Evolutionary conservation across 2,329 filamentous ascomycete species (phyloP), one percentile per base, ranked within the genome.

Genomic region (Pseudogymnoascus sp.): DNA sequence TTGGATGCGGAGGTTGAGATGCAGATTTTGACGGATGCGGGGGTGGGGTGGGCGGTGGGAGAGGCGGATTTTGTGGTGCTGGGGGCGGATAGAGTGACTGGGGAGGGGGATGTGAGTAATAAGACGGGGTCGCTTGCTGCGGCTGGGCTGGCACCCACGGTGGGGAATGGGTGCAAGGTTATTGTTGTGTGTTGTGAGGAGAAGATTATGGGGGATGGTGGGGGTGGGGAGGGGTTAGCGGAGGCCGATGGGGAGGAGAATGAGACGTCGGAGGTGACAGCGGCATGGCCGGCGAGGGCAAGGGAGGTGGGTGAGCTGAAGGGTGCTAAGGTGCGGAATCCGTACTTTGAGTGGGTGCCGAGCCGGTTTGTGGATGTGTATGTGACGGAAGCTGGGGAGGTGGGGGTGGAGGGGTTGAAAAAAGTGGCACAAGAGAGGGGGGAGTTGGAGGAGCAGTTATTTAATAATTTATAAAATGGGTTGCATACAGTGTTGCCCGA

Each of bases 91-190:
- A 76, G 83, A 4, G 84, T 90, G 62, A 80, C 82, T 11, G 71
- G 75, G 0, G 70, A 75, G 0, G 86, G 85, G 1, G 80, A 82
- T 31, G 82, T 89, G 16, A 84, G 80, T 71, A 90, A 89, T 73
- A 90, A 89, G 72, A 84, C 80, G 0, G 86, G 87, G 0, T 86
- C 84, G 1, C 72, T 89, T 5, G 80, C 84, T 0, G 79, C 82
- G 1, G 78, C 84, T 0, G 75, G 88, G 1, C 78, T 81, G 60
- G 80, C 82, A 6, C 82, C 78, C 62, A 72, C 81, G 60, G 72
- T 82, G 2, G 77, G 78, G 3, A 77, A 79, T 0, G 64, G 65
- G 0, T 77, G 74, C 10, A 80, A 78, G 63, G 75, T 86, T 0
- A 71, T 87, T 2, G 81, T 84, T 0, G 66, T 89, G 3, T 81